Percentiles rank a stretch among this genome's conserved stretches.
Conservation (phyloP, 2,329 filamentous ascomycete species). For the Xylariaceae sp. region DNA sequence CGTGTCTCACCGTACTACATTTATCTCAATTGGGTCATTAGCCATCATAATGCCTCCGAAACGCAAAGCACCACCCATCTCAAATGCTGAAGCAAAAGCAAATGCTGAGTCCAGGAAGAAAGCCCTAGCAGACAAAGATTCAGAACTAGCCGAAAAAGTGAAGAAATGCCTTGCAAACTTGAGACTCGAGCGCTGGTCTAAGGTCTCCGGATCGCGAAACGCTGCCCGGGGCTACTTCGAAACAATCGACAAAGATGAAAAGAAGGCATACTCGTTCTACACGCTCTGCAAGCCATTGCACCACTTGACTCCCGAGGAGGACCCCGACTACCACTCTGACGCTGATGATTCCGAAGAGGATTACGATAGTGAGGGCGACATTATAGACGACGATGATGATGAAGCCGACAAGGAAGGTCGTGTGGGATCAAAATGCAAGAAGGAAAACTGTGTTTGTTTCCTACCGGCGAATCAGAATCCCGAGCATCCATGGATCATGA, state of each 20-base stretch:
- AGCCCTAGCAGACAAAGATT: too few relatives aligned
- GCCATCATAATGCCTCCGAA: too few relatives aligned
- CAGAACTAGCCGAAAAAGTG: too few relatives aligned
- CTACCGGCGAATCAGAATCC: slow-evolving; percentile 31
- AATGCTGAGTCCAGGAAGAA: too few relatives aligned
- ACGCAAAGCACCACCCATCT: too few relatives aligned
- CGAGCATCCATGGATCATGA: slow-evolving; percentile 33
- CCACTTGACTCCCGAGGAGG: slow-evolving; percentile 4
- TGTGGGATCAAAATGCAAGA: slow-evolving; percentile 17
- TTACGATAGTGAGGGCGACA: neutral
- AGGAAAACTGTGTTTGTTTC: slow-evolving; percentile 33
- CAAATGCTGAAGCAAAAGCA: too few relatives aligned
- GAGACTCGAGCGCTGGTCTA: slow-evolving; percentile 28
- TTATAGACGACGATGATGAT: neutral
- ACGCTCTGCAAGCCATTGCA: slow-evolving; percentile 26
- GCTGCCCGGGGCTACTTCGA: slow-evolving; percentile 29
- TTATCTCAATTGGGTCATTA: too few relatives aligned
- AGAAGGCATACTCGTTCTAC: slow-evolving; percentile 28
- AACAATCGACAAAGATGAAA: slow-evolving; percentile 22
- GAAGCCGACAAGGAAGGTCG: slow-evolving; percentile 4
- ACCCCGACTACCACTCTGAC: slow-evolving; percentile 7
- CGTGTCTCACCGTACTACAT: too few relatives aligned
- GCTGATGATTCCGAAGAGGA: slow-evolving; percentile 8
- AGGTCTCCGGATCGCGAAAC: slow-evolving; percentile 36
- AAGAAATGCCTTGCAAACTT: too few relatives aligned